Percentiles rank a stretch among this genome's conserved stretches.
Evolutionary conservation across 352 stramenopile genomes (phyloP).

Genomic region (Achlya hypogyna): DNA sequence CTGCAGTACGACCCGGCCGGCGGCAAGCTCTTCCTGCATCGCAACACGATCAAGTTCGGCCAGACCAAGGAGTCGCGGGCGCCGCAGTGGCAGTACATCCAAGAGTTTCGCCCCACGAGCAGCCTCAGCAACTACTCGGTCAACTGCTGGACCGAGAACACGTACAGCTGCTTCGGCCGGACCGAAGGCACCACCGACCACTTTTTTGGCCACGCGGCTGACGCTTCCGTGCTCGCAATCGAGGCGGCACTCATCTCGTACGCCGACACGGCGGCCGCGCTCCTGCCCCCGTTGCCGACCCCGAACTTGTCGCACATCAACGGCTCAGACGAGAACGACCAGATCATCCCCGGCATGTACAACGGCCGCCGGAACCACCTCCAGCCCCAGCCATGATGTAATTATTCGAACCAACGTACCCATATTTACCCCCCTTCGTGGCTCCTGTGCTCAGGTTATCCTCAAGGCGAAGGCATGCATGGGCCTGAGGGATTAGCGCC

Average conservation of each 20-base stretch:
- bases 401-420: not conserved
- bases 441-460: too few species aligned
- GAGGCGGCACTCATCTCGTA: not conserved
- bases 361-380: not conserved
- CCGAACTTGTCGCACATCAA: not conserved
- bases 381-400: not conserved
- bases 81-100: not conserved
- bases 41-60: slow-evolving; percentile 57
- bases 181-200: not conserved
- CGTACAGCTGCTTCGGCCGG: not conserved
- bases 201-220: not conserved
- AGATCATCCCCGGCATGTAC: not conserved
- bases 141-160: not conserved
- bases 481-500: too few species aligned
- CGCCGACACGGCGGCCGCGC: not conserved
- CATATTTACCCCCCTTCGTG: too few species aligned
- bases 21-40: slow-evolving; percentile 57
- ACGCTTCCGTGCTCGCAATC: not conserved
- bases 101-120: not conserved
- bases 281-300: not conserved
- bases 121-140: not conserved
- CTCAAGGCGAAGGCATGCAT: too few species aligned
- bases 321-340: not conserved
- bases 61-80: not conserved
- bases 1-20: slow-evolving; percentile 48